Base-by-base conservation (phyloP, 148 eudicot species). In the Camellia lanceoleosa region DNA sequence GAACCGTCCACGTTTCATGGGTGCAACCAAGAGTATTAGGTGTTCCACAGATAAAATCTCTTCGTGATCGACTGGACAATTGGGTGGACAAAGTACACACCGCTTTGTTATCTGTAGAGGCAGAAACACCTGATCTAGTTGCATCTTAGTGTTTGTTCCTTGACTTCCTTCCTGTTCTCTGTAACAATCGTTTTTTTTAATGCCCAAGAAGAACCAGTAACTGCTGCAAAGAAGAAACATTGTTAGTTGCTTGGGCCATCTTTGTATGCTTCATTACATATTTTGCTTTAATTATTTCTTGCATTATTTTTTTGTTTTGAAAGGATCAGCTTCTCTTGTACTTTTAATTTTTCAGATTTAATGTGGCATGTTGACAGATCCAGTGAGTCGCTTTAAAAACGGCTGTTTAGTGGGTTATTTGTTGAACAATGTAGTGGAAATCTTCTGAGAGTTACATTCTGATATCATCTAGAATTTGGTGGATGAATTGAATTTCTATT, bases 11-110 rank as follows among this genome's bases (percentile, higher is more conserved):
- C 74, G 92, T 95, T 4, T 93, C 97, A 3, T 95, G 99, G 99
- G 99, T 96, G 77, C 99, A 96, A 80, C 98, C 99, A 44, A 86
- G 99, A 87, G 98, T 96, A 71, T 73, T 96, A 82, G 98, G 95
- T 9, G 84, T 93, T 82, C 77, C 86, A 5, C 97, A 95, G 78
- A 88, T 95, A 84, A 89, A 87, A 77, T 89, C 97, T 4, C 76
- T 96, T 79, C 91, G 95, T 69, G 95, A 92, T 75, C 88, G 95
- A 42, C 82, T 95, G 61, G 97, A 92, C 83, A 85, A 64, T 73
- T 95, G 99, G 99, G 63, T 93, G 73, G 94, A 84, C 42, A 95
- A 95, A 86, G 99, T 95, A 12, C 90, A 89, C 86, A 87, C 97
- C 5, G 90, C 99, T 69, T 85, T 95, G 86, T 72, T 90, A 78